Conservation (phyloP, 192 early-diverging fungal genomes). For the Coemansia sp. region DNA sequence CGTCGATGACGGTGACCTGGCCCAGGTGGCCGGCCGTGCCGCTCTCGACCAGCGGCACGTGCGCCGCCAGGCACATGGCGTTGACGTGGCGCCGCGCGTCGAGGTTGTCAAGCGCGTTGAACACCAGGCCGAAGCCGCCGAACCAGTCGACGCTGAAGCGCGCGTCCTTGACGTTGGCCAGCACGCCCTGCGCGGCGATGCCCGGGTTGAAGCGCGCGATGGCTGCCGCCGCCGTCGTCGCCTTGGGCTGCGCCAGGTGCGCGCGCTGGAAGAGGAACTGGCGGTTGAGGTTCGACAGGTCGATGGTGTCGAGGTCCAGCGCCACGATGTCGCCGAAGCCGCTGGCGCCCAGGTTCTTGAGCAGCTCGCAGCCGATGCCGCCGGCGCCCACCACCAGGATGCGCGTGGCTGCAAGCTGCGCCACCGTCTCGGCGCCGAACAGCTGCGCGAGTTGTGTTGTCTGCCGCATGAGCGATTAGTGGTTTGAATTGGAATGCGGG, state of each 20-base stretch:
- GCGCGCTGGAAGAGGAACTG: constrained; percentile 97
- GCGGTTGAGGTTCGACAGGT: constrained; percentile 97
- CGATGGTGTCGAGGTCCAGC: constrained; percentile 97
- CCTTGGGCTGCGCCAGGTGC: constrained; percentile 92
- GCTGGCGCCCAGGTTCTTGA: constrained; percentile 89
- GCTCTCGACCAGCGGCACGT: constrained; percentile 91
- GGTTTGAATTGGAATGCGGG: background rate
- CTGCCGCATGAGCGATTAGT: background rate
- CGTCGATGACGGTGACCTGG: constrained; percentile 84
- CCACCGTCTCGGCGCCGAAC: constrained; percentile 26
- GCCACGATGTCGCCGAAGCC: constrained; percentile 84
- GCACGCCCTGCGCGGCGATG: constrained; percentile 60
- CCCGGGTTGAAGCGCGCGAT: constrained; percentile 84
- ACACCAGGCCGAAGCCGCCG: constrained; percentile 78
- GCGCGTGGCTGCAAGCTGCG: constrained; percentile 15
- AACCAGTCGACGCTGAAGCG: constrained; percentile 89
- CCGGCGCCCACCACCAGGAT: constrained; percentile 81
- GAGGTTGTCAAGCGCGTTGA: constrained; percentile 97
- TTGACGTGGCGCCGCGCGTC: constrained; percentile 94
- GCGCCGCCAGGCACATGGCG: constrained; percentile 88
- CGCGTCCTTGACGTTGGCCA: constrained; percentile 86
- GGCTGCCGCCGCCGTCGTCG: constrained; percentile 78
- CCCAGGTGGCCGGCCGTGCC: constrained; percentile 95
- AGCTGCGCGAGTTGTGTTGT: constrained; percentile 24
- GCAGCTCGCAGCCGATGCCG: constrained; percentile 97